These are phyloP conservation scores for Hypoxylon sp. DNA, from an alignment of 2,329 filamentous ascomycete genomes.

Conservation along the genomic window DNA sequence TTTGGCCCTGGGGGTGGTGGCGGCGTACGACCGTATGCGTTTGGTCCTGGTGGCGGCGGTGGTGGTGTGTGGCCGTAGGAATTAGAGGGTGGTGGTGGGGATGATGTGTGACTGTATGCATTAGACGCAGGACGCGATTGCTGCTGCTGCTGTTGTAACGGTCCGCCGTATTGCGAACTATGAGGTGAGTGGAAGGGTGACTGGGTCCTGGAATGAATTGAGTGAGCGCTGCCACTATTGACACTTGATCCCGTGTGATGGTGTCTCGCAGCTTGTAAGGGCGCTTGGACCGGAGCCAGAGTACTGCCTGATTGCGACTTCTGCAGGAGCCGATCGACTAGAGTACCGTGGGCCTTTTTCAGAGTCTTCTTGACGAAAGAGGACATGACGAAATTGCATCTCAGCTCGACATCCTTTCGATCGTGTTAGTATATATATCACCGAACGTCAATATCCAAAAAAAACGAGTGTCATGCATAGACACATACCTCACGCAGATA, in stretches of 20 bases:
- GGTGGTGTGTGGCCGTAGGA: conserved; percentile 7
- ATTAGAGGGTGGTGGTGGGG: no score
- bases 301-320: conserved; percentile 54
- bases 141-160: conserved; percentile 14
- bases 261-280: not conserved
- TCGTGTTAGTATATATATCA: conserved; percentile 1
- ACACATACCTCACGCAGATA: conserved; percentile 76
- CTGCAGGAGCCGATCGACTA: conserved; percentile 71
- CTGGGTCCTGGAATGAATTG: conserved; percentile 2
- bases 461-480: no score
- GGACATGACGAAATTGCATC: conserved; percentile 79
- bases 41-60: no score
- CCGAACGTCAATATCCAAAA: not conserved
- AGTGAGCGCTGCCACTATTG: conserved; percentile 20
- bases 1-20: no score
- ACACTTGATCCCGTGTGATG: conserved; percentile 14
- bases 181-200: not conserved
- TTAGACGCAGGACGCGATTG: no score
- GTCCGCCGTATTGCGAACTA: not conserved
- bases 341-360: conserved; percentile 74
- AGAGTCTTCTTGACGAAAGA: conserved; percentile 84
- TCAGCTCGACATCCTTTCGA: conserved; percentile 75
- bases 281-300: conserved; percentile 9
- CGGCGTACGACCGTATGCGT: conserved; percentile 5
- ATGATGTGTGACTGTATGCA: no score